A percentile compares a stretch with the other conserved stretches of the same genome.
phyloP scores from a whole-genome alignment of 1,139 yeast species.

The Yamadazyma aaseri region DNA sequence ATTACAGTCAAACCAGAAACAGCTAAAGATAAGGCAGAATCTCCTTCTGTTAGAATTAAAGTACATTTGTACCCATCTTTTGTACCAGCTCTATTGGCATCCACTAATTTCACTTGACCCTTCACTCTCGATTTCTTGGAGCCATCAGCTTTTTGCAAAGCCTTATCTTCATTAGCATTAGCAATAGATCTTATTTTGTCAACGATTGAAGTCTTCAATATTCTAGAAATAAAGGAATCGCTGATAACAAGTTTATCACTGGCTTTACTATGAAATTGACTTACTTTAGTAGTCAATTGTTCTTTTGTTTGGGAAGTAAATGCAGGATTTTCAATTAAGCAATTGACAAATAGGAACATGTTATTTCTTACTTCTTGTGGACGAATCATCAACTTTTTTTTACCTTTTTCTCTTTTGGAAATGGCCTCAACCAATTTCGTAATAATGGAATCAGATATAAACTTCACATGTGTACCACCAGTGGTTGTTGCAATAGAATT shows the following conservation, averaged over 20 bases:
- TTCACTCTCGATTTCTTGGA: constrained; percentile 80
- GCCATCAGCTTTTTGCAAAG: constrained; percentile 89
- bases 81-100: constrained; percentile 97
- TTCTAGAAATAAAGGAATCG: constrained; percentile 71
- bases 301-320: constrained; percentile 98
- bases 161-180: constrained; percentile 83
- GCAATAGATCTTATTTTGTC: constrained; percentile 84
- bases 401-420: constrained; percentile 70
- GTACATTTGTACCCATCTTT: constrained; percentile 91
- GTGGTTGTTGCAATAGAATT: constrained; percentile 96
- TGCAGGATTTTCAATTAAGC: constrained; percentile 94
- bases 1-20: constrained; percentile 94
- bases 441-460: constrained; percentile 81
- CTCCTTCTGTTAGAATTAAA: constrained; percentile 93
- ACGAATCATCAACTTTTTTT: constrained; percentile 70
- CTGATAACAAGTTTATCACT: constrained; percentile 61
- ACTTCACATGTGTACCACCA: constrained; percentile 95
- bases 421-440: constrained; percentile 64
- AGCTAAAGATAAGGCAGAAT: constrained; percentile 91
- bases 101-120: constrained; percentile 86
- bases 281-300: constrained; percentile 83
- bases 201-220: constrained; percentile 73
- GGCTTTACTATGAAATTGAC: constrained; percentile 82
- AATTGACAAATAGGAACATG: constrained; percentile 87
- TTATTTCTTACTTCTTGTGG: constrained; percentile 88